Percentiles rank a stretch among this genome's conserved stretches.
phyloP scores from a whole-genome alignment of 495 filamentous ascomycete species.

The Xylaria flabelliformis region DNA sequence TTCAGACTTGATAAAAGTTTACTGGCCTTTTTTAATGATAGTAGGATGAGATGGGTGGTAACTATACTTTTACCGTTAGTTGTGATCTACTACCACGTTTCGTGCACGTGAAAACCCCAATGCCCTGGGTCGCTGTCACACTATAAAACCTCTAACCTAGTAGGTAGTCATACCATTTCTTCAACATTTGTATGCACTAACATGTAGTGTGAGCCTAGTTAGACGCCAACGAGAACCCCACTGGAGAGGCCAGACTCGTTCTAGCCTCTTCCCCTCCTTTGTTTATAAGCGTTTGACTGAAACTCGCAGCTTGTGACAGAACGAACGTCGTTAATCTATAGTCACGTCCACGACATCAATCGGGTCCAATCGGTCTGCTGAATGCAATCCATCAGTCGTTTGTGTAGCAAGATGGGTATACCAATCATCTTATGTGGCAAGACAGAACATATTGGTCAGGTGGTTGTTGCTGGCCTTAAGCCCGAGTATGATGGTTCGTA shows the following conservation, averaged over 20 bases:
- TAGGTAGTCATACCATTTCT: too few relatives aligned
- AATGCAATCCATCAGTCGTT: background rate
- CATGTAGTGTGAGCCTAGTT: background rate
- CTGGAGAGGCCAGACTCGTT: background rate
- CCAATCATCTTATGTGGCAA: conserved; percentile 43
- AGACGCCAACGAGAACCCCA: background rate
- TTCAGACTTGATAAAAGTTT: too few relatives aligned
- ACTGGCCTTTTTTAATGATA: too few relatives aligned
- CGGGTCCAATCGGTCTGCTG: background rate
- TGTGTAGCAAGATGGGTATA: conserved; percentile 27
- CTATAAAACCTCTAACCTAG: too few relatives aligned
- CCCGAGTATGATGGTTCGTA: conserved; percentile 45
- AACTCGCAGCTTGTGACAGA: background rate
- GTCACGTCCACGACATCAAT: too few relatives aligned
- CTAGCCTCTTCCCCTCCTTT: background rate
- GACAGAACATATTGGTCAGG: conserved; percentile 34
- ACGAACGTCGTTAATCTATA: too few relatives aligned
- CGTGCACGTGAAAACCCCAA: too few relatives aligned
- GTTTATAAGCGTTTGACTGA: background rate
- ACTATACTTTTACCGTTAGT: too few relatives aligned
- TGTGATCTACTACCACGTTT: too few relatives aligned
- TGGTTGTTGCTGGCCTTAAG: conserved; percentile 39
- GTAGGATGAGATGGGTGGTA: too few relatives aligned
- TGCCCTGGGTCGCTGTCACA: too few relatives aligned
- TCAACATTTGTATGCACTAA: too few relatives aligned